Percentiles rank a stretch among this genome's conserved stretches.
These are phyloP conservation scores for Ophiostoma angusticollis DNA, from an alignment of 2,329 filamentous ascomycete genomes.

Conservation along the genomic window DNA sequence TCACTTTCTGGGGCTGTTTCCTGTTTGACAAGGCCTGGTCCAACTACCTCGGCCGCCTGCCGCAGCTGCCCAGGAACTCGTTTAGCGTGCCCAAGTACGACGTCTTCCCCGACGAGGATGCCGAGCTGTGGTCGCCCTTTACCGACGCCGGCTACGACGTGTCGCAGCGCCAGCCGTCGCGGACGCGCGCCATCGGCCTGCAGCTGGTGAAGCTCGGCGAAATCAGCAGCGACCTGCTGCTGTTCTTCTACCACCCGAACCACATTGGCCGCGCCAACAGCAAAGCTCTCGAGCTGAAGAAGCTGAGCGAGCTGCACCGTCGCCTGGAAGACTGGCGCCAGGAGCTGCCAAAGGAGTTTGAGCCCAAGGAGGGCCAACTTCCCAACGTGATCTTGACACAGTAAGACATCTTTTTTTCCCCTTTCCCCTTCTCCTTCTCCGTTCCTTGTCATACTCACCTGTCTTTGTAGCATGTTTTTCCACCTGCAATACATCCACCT, in stretches of 20 bases:
- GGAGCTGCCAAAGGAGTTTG: constrained; percentile 71
- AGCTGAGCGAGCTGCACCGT: constrained; percentile 80
- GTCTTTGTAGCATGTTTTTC: constrained; percentile 72
- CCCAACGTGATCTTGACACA: constrained; percentile 71
- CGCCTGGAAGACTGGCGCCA: constrained; percentile 82
- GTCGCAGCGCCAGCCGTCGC: constrained; percentile 61
- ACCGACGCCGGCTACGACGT: constrained; percentile 70
- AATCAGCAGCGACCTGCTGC: constrained; percentile 81
- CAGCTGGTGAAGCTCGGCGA: constrained; percentile 78
- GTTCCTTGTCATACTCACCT: too few relatives aligned
- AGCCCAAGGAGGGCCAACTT: constrained; percentile 77
- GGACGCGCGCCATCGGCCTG: constrained; percentile 68
- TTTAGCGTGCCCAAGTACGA: constrained; percentile 82
- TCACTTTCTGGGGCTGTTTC: constrained; percentile 97
- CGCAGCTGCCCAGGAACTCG: constrained; percentile 67
- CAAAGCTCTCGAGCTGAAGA: constrained; percentile 78
- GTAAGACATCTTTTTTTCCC: constrained; percentile 52
- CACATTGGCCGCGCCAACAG: constrained; percentile 50
- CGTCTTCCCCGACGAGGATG: constrained; percentile 80
- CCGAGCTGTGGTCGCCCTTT: constrained; percentile 64
- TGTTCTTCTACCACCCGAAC: constrained; percentile 81
- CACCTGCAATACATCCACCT: constrained; percentile 41
- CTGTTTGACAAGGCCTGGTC: constrained; percentile 99
- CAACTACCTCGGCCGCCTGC: constrained; percentile 85
- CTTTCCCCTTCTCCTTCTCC: not conserved